Percentiles rank a stretch among this genome's conserved stretches.
Evolutionary conservation across 305 asterid species (phyloP).

Genomic region (Solanum hybrid): DNA sequence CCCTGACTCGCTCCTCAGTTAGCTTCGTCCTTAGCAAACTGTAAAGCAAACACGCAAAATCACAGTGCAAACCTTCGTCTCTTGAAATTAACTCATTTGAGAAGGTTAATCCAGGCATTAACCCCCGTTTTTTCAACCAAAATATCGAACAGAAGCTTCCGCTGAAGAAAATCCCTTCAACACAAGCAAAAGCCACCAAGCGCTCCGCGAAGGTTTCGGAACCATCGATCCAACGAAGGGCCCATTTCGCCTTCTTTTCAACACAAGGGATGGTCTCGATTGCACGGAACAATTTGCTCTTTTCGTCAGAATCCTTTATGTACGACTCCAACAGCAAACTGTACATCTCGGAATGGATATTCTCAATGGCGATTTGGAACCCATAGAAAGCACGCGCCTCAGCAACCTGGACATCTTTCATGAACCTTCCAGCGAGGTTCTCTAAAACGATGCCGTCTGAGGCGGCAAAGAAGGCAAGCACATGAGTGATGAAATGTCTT

Average conservation of each 20-base stretch:
- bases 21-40: constrained; percentile 45
- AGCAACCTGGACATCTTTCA: constrained; percentile 74
- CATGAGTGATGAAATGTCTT: constrained; percentile 58
- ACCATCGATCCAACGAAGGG: constrained; percentile 77
- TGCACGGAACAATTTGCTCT: constrained; percentile 50
- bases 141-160: constrained; percentile 80
- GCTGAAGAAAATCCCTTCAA: constrained; percentile 79
- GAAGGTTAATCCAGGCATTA: constrained; percentile 75
- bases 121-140: constrained; percentile 73
- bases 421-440: constrained; percentile 78
- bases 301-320: constrained; percentile 60
- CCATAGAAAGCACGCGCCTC: constrained; percentile 92
- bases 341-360: constrained; percentile 66
- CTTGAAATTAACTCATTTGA: constrained; percentile 72
- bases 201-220: constrained; percentile 62
- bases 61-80: constrained; percentile 80
- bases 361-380: constrained; percentile 70
- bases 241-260: constrained; percentile 71
- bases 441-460: constrained; percentile 83
- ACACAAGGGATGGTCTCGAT: constrained; percentile 70
- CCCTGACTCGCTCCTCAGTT: constrained; percentile 52
- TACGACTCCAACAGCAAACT: constrained; percentile 51
- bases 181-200: constrained; percentile 66
- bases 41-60: constrained; percentile 71
- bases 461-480: constrained; percentile 82